These are phyloP conservation scores for Acrodontium crateriforme DNA, from an alignment of 2,329 filamentous ascomycete genomes.

Conservation along the genomic window DNA sequence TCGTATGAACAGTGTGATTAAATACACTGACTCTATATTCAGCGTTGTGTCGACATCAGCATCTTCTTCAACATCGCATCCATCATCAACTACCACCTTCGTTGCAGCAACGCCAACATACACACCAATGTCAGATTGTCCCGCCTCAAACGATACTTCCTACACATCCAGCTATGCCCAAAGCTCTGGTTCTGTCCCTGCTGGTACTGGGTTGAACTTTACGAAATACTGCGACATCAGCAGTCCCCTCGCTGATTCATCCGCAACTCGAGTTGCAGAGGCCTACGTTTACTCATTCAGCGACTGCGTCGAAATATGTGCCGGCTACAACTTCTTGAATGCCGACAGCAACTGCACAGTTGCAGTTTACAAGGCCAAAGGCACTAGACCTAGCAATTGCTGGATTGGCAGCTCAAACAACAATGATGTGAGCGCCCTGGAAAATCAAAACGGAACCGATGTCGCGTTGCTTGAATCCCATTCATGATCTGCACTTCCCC, in stretches of 20 bases:
- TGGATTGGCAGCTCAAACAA: slow-evolving; percentile 16
- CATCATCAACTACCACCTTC: slow-evolving; percentile 12
- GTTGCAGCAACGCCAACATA: slow-evolving; percentile 20
- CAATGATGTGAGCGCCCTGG: slow-evolving; percentile 6
- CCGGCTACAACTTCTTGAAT: slow-evolving; percentile 17
- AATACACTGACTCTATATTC: too few relatives aligned
- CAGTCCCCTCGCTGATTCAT: slow-evolving; percentile 12
- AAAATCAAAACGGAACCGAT: slow-evolving; percentile 8
- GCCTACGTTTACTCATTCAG: slow-evolving; percentile 23
- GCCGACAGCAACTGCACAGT: slow-evolving; percentile 16
- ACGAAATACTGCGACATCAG: slow-evolving; percentile 20
- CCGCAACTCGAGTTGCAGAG: slow-evolving; percentile 12
- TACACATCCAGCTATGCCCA: slow-evolving; percentile 17
- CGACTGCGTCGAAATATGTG: slow-evolving; percentile 24
- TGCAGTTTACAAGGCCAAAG: slow-evolving; percentile 18
- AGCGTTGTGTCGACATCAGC: slow-evolving; percentile 2
- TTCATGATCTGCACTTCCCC: too few relatives aligned
- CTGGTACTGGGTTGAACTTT: slow-evolving; percentile 15
- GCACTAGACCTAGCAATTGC: slow-evolving; percentile 18
- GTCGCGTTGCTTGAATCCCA: too few relatives aligned
- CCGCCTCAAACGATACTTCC: slow-evolving; percentile 17
- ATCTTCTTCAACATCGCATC: slow-evolving; percentile 7
- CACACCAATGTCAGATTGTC: slow-evolving; percentile 19
- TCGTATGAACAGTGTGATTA: too few relatives aligned
- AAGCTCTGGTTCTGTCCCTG: slow-evolving; percentile 2